Conservation (phyloP, 148 eudicot species). For the Amaranthus palmeri region DNA sequence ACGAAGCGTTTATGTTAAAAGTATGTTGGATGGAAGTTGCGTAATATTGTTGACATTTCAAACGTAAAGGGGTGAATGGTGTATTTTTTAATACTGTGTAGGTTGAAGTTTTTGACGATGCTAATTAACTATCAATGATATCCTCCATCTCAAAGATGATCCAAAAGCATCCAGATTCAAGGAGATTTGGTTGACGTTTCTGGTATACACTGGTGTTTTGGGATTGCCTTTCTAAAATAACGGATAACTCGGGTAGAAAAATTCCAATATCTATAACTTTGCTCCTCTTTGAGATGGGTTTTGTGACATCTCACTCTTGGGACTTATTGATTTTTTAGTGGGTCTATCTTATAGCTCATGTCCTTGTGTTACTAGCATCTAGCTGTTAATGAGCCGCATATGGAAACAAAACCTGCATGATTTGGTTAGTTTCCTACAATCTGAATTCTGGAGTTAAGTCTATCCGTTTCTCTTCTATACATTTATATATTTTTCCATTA, state of each 20-base stretch:
- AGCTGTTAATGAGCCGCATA: background rate
- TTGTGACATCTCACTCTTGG: background rate
- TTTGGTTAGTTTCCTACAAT: background rate
- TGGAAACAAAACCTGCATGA: background rate
- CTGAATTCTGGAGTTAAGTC: too few species aligned
- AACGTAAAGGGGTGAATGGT: background rate
- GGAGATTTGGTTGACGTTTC: background rate
- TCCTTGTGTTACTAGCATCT: background rate
- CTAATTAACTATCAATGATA: too few species aligned
- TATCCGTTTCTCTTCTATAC: too few species aligned
- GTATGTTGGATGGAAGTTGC: background rate
- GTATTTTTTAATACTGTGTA: too few species aligned
- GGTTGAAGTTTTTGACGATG: too few species aligned
- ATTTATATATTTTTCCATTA: too few species aligned
- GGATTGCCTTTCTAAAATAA: background rate
- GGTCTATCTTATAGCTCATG: background rate
- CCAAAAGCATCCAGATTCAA: too few species aligned
- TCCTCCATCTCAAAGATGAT: too few species aligned
- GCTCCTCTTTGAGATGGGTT: too few species aligned
- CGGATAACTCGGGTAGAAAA: background rate
- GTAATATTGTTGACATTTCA: background rate
- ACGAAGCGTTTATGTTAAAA: background rate
- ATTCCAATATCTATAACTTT: background rate
- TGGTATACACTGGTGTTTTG: background rate
- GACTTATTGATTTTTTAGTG: background rate